A percentile compares a stretch with the other conserved stretches of the same genome.
Conservation (phyloP, 1,284 basidiomycete species). For the Golubevia sp. region DNA sequence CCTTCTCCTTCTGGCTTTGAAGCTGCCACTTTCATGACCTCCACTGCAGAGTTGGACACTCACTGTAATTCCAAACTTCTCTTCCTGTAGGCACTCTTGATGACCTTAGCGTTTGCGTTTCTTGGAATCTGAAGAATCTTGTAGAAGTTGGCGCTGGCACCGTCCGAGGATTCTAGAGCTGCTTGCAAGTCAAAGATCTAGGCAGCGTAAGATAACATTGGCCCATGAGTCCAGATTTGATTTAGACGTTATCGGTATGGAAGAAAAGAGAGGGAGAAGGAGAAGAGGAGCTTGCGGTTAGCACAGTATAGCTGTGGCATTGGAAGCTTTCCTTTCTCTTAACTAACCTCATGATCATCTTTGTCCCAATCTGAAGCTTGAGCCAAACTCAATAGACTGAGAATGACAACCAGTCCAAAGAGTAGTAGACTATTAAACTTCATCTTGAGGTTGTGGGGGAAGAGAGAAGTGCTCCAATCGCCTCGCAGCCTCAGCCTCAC, state of each 20-base stretch:
- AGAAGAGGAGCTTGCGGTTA: not conserved
- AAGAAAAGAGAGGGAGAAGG: not conserved
- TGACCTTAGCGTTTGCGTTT: slow-evolving; percentile 22
- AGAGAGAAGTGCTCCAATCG: no score
- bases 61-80: slow-evolving; percentile 48
- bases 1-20: no score
- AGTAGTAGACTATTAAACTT: not conserved
- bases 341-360: slow-evolving; percentile 3
- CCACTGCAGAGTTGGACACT: no score
- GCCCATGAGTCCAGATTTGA: not conserved
- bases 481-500: no score
- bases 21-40: no score
- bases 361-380: slow-evolving; percentile 4
- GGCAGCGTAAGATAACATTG: not conserved
- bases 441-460: not conserved
- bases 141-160: slow-evolving; percentile 46
- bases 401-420: not conserved
- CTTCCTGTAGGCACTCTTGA: slow-evolving; percentile 53
- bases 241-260: not conserved
- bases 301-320: not conserved
- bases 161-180: slow-evolving; percentile 39
- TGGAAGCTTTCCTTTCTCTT: no score
- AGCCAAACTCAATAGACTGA: not conserved
- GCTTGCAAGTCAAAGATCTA: slow-evolving; percentile 57
- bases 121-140: slow-evolving; percentile 36